phyloP scores from a whole-genome alignment of 768 basidiomycete species.

The Tremella yokohamensis region DNA sequence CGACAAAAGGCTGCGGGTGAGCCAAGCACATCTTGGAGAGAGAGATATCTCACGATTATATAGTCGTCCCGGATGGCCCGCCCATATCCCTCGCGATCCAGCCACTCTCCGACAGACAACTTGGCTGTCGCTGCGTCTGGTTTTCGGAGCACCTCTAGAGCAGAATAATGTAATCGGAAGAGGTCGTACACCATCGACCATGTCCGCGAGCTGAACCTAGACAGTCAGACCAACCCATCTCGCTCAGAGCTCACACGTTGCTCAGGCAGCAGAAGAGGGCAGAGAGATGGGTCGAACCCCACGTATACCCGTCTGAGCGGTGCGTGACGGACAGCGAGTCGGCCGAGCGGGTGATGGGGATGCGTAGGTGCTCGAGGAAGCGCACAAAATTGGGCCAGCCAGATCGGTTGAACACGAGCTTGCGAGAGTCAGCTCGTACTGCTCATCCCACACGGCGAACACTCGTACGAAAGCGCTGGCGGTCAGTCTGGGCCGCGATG shows the following conservation, averaged over 20 bases:
- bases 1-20: constrained; percentile 6
- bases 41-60: constrained; percentile 4
- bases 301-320: background rate
- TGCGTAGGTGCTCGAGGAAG: background rate
- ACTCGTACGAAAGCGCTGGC: constrained; percentile 4
- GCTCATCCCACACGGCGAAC: background rate
- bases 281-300: background rate
- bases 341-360: background rate
- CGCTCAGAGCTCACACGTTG: constrained; percentile 3
- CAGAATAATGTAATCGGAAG: constrained; percentile 5
- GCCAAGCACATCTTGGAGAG: background rate
- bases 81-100: background rate
- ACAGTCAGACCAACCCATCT: background rate
- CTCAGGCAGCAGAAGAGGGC: background rate
- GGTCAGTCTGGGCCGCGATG: background rate
- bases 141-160: background rate
- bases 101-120: constrained; percentile 3
- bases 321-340: background rate
- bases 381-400: constrained; percentile 4
- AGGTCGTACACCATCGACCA: constrained; percentile 11
- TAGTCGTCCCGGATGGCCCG: constrained; percentile 7
- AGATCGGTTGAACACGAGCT: constrained; percentile 3
- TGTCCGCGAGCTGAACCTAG: background rate
- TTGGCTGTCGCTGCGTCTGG: background rate
- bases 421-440: background rate